These are phyloP conservation scores for Eucalyptus marginata DNA, from an alignment of 345 rosid species.

Conservation along the genomic window DNA sequence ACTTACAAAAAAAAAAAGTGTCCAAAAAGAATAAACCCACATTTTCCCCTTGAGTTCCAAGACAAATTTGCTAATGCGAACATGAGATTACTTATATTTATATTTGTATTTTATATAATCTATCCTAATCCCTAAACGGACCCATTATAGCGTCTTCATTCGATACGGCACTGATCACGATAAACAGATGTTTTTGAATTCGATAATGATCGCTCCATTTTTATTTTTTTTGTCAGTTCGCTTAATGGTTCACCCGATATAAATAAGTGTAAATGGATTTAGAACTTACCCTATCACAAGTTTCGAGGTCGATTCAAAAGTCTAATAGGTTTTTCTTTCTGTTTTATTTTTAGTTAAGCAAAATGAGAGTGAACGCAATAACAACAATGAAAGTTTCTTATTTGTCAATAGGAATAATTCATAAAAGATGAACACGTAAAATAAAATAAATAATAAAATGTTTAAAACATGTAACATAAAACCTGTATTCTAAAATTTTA, in stretches of 20 bases:
- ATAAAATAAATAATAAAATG: too few species aligned
- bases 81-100: not conserved
- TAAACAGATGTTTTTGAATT: accelerated
- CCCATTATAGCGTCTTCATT: not conserved
- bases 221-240: accelerated
- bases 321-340: too few species aligned
- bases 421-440: too few species aligned
- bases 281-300: accelerated
- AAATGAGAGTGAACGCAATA: too few species aligned
- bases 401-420: too few species aligned
- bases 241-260: accelerated
- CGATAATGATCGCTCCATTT: accelerated
- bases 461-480: too few species aligned
- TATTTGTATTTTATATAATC: too few species aligned
- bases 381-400: too few species aligned
- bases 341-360: too few species aligned
- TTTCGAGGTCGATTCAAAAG: accelerated
- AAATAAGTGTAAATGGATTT: accelerated
- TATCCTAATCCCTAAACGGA: too few species aligned
- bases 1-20: not conserved
- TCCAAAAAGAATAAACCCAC: not conserved
- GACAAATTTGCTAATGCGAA: not conserved
- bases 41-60: not conserved
- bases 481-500: accelerated
- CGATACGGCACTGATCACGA: accelerated